Conservation (phyloP, 2,329 filamentous ascomycete genomes). For the Raffaelea arxii region DNA sequence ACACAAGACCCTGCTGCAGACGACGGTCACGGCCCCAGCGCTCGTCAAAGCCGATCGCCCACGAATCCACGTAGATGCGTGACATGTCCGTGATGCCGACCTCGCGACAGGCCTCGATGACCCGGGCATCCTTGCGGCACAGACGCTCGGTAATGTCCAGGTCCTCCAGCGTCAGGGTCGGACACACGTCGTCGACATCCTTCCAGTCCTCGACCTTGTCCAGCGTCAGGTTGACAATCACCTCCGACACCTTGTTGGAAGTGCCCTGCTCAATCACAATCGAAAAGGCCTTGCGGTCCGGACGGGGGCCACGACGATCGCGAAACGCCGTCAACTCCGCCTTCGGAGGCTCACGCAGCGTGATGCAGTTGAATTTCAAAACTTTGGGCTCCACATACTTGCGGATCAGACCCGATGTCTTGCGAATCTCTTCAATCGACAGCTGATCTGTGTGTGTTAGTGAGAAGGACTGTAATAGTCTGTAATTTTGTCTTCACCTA, state of each 20-base stretch:
- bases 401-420: slow-evolving; percentile 56
- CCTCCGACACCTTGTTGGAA: slow-evolving; percentile 72
- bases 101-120: slow-evolving; percentile 85
- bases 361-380: slow-evolving; percentile 79
- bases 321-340: slow-evolving; percentile 75
- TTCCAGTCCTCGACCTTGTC: slow-evolving; percentile 65
- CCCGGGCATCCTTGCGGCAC: slow-evolving; percentile 67
- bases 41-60: slow-evolving; percentile 93
- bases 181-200: slow-evolving; percentile 66
- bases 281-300: slow-evolving; percentile 61
- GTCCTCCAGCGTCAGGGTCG: slow-evolving; percentile 90
- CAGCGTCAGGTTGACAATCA: slow-evolving; percentile 62
- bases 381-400: slow-evolving; percentile 58
- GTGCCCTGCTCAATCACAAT: slow-evolving; percentile 75
- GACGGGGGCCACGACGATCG: slow-evolving; percentile 47
- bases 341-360: slow-evolving; percentile 78
- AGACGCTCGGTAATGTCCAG: slow-evolving; percentile 70
- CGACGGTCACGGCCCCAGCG: slow-evolving; percentile 71
- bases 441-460: slow-evolving; percentile 33
- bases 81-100: slow-evolving; percentile 78
- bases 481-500: background rate
- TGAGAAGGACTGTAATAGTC: too few relatives aligned
- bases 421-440: slow-evolving; percentile 42
- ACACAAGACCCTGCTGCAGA: slow-evolving; percentile 89
- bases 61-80: slow-evolving; percentile 92